phyloP scores from a whole-genome alignment of 208 protist species.

The Lotmaria passim region DNA sequence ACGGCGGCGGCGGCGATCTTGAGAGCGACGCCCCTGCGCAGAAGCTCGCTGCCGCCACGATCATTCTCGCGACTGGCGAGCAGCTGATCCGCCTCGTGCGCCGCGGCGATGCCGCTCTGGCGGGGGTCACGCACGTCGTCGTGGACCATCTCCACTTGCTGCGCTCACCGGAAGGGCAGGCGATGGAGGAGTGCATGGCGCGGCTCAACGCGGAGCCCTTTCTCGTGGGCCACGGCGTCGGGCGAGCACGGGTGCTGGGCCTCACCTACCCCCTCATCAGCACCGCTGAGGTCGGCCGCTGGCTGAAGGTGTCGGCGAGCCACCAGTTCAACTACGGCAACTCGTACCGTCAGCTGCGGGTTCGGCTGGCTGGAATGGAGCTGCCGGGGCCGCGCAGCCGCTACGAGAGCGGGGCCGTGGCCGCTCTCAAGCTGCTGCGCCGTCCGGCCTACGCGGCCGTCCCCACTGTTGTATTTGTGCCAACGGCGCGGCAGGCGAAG shows the following conservation, averaged over 20 bases:
- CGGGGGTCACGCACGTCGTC: slow-evolving; percentile 78
- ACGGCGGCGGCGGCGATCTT: neutral
- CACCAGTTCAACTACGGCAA: slow-evolving; percentile 84
- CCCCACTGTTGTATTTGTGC: slow-evolving; percentile 78
- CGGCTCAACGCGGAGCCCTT: slow-evolving; percentile 71
- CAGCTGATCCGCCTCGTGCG: slow-evolving; percentile 62
- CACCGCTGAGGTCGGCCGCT: slow-evolving; percentile 79
- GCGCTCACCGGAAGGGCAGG: slow-evolving; percentile 71
- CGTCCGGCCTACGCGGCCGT: slow-evolving; percentile 54
- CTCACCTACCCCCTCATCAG: slow-evolving; percentile 90
- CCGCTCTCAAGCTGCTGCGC: slow-evolving; percentile 62
- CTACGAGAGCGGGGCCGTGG: slow-evolving; percentile 66
- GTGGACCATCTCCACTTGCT: slow-evolving; percentile 86
- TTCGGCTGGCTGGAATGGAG: slow-evolving; percentile 68
- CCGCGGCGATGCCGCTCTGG: slow-evolving; percentile 40
- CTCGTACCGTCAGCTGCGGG: slow-evolving; percentile 73
- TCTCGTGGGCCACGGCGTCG: slow-evolving; percentile 49
- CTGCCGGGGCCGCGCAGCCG: slow-evolving; percentile 55
- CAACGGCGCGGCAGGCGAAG: slow-evolving; percentile 57
- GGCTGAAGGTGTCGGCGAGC: slow-evolving; percentile 66
- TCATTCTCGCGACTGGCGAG: slow-evolving; percentile 68
- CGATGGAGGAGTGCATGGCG: slow-evolving; percentile 86
- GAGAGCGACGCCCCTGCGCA: neutral
- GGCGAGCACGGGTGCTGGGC: slow-evolving; percentile 74
- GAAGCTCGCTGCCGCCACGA: slow-evolving; percentile 42